Percentiles rank a stretch among this genome's conserved stretches.
phyloP scores from a whole-genome alignment of 805 yeast genomes.

The Hanseniaspora vineae region DNA sequence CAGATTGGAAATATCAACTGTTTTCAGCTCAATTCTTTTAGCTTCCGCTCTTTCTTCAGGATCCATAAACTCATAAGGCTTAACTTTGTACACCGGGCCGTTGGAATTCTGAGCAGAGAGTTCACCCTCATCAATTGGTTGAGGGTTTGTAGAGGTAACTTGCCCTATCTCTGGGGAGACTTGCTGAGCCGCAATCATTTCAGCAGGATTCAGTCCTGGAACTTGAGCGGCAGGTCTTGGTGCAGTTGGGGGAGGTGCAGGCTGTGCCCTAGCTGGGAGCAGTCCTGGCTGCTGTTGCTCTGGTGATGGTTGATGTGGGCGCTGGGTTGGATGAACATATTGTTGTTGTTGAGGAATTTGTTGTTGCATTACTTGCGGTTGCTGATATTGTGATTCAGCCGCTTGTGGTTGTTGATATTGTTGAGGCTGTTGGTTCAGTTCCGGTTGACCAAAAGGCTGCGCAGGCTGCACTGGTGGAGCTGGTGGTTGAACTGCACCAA shows the following conservation, averaged over 20 bases:
- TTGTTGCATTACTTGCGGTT: too few relatives aligned
- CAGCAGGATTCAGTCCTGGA: neutral
- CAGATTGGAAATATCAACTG: neutral
- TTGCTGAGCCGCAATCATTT: neutral
- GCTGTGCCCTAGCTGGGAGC: too few relatives aligned
- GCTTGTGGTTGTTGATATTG: too few relatives aligned
- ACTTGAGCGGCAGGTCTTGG: constrained; percentile 1
- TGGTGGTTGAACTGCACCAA: constrained; percentile 1
- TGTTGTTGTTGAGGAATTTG: too few relatives aligned
- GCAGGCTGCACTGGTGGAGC: neutral
- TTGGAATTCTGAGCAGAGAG: too few relatives aligned
- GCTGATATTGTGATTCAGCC: too few relatives aligned
- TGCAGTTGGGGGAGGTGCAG: neutral
- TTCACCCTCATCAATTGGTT: too few relatives aligned
- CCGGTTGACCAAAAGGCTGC: too few relatives aligned
- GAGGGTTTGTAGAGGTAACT: too few relatives aligned
- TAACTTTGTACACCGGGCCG: constrained; percentile 1
- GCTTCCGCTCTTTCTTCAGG: constrained; percentile 4
- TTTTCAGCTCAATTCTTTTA: constrained; percentile 1
- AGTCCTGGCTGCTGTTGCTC: neutral
- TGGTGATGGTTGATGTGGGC: neutral
- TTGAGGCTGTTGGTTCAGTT: too few relatives aligned
- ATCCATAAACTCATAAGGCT: constrained; percentile 2
- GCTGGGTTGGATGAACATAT: too few relatives aligned
- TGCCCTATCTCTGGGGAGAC: too few relatives aligned